Evolutionary conservation across 148 eudicot genomes (phyloP).

Genomic region (Persicaria tinctoria): DNA sequence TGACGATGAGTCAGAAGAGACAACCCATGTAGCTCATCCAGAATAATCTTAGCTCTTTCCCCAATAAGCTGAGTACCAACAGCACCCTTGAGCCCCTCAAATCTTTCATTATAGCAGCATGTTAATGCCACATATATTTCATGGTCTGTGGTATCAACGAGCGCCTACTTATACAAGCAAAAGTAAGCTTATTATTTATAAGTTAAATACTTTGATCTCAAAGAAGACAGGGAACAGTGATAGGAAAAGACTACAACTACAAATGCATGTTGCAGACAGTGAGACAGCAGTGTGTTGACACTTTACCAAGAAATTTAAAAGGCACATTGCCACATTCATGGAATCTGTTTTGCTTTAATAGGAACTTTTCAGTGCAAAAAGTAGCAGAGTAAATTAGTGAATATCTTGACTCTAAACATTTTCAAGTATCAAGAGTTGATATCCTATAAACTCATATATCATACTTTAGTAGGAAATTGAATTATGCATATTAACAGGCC

Average conservation of each 20-base stretch:
- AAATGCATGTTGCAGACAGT: neutral
- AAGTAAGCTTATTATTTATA: neutral
- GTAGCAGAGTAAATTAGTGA: neutral
- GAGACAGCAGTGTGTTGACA: neutral
- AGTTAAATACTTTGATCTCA: neutral
- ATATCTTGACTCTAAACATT: neutral
- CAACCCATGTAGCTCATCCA: constrained; percentile 67
- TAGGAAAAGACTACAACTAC: neutral
- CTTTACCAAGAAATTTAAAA: neutral
- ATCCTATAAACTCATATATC: no score
- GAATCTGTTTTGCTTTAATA: neutral
- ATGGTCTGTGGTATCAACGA: constrained; percentile 69
- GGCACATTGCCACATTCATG: neutral
- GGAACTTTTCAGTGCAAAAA: neutral
- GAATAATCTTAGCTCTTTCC: constrained; percentile 84
- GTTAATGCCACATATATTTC: constrained; percentile 78
- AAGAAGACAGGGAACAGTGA: neutral
- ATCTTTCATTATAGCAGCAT: constrained; percentile 54
- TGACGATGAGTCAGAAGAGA: constrained; percentile 61
- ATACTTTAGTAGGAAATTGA: no score
- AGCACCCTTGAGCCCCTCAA: constrained; percentile 65
- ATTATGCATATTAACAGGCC: no score
- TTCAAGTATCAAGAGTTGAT: neutral
- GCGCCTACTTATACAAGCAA: constrained; percentile 53
- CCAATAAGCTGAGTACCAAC: constrained; percentile 91